These are phyloP conservation scores for Aspergillus egyptiacus DNA, from an alignment of 495 filamentous ascomycete species.

Conservation along the genomic window DNA sequence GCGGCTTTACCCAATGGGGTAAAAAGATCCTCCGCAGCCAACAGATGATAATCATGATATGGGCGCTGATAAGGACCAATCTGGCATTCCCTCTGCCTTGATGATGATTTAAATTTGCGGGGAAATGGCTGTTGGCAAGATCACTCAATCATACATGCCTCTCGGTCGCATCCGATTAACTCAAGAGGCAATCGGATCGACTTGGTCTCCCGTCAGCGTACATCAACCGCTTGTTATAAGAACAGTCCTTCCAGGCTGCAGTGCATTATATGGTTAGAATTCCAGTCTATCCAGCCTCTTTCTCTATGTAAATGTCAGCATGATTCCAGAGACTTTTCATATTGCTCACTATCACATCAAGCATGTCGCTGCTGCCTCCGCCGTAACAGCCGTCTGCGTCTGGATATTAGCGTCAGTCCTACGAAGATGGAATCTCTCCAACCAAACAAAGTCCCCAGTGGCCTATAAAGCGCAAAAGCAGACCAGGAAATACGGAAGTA, in stretches of 20 bases:
- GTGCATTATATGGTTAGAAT: neutral
- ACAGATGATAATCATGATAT: neutral
- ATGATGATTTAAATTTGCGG: conserved; percentile 5
- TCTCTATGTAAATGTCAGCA: conserved; percentile 2
- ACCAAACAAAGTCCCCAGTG: conserved; percentile 18
- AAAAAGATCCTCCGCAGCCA: conserved; percentile 12
- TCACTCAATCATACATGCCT: neutral
- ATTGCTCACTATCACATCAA: conserved; percentile 11
- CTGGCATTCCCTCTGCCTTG: neutral
- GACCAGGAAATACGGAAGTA: conserved; percentile 31
- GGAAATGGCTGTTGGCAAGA: neutral
- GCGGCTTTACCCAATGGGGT: conserved; percentile 14
- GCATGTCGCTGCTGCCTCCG: conserved; percentile 19
- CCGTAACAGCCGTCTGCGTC: conserved; percentile 21
- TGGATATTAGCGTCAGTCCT: conserved; percentile 20
- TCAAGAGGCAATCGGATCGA: conserved; percentile 17
- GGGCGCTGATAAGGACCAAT: conserved; percentile 1
- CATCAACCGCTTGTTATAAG: conserved; percentile 1
- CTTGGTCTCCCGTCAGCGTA: neutral
- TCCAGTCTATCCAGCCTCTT: neutral
- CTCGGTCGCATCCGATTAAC: conserved; percentile 32
- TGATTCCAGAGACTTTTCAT: conserved; percentile 8
- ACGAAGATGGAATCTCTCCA: conserved; percentile 21
- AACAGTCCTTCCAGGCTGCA: neutral
- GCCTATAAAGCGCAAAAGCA: conserved; percentile 16